Base-by-base conservation (phyloP, 768 basidiomycete species). In the Baorangia bicolor region DNA sequence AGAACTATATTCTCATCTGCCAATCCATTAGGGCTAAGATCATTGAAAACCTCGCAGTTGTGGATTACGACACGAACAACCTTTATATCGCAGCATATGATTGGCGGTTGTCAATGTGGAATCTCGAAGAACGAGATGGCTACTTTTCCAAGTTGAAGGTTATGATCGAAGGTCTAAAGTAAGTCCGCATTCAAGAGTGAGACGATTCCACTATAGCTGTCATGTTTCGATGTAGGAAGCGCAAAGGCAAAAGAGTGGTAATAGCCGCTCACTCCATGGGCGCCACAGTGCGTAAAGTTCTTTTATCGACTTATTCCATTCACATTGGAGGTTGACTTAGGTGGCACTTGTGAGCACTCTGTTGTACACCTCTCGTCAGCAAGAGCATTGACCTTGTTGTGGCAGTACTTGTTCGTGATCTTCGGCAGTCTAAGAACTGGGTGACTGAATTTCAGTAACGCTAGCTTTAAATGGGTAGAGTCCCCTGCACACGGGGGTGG, bases 391-490 rank as follows among this genome's bases (percentile, higher is more conserved):
- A 65, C 51, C 23, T 33, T 53, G 27, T 21, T 9, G 14, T 34
- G 43, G 30, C 66, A 94, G 93, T 95, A 94, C 68, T 95, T 95
- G 94, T 95, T 69, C 74, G 92, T 66, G 20, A 30, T 59, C 38
- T 25, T 41, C 46, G 37, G 30, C 14, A n/a, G 25, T 53, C 9
- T 3, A 1, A 20, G 5, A 9, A 11, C n/a, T 7, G 12, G 27
- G 14, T 42, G 28, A 43, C 57, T 62, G 51, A 63, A 51, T 43
- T 35, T 53, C 4, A 40, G 30, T 31, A 37, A 41, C 21, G 20
- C 1, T 55, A 95, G 94, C 68, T 81, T 95, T 65, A 96, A 97
- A 76, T 99, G 96, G 96, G 95, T 96, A 0, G 96, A 98, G 73
- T 90, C 92, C 1, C 86, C 87, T 10, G 74, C 79, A 40, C 85